These are phyloP conservation scores for Mycena chlorophos DNA, from an alignment of 768 basidiomycete genomes.

Conservation along the genomic window DNA sequence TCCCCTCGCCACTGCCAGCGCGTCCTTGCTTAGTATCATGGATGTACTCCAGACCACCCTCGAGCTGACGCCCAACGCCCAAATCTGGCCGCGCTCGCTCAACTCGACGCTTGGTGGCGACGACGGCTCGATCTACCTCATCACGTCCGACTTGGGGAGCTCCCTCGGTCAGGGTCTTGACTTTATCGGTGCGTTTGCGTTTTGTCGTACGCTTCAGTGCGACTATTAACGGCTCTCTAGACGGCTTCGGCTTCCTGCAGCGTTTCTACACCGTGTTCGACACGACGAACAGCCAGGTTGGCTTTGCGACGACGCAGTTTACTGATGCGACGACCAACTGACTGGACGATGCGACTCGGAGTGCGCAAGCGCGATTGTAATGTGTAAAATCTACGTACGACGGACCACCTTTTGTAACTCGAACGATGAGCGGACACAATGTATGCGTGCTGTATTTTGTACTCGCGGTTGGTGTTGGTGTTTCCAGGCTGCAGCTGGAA, in stretches of 20 bases:
- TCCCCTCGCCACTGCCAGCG: background rate
- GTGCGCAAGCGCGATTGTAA: no score
- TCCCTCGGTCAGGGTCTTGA: constrained; percentile 58
- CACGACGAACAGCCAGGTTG: constrained; percentile 40
- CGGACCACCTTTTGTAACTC: no score
- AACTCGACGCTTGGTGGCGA: constrained; percentile 60
- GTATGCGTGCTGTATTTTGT: no score
- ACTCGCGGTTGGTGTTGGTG: no score
- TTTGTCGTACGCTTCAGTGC: background rate
- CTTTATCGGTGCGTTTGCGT: constrained; percentile 52
- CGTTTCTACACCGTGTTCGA: constrained; percentile 61
- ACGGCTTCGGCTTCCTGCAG: constrained; percentile 59
- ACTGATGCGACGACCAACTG: background rate
- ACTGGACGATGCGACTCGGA: no score
- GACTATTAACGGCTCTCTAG: constrained; percentile 27
- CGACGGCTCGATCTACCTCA: constrained; percentile 51
- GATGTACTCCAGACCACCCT: constrained; percentile 42
- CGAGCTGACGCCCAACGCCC: constrained; percentile 61
- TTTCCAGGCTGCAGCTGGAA: no score
- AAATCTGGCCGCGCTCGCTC: constrained; percentile 66
- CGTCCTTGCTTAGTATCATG: background rate
- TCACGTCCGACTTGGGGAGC: constrained; percentile 54
- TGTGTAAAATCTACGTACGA: no score
- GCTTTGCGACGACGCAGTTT: constrained; percentile 36
- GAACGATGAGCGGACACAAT: no score